Conservation (phyloP, 2,329 filamentous ascomycete genomes). For the Nemania abortiva region DNA sequence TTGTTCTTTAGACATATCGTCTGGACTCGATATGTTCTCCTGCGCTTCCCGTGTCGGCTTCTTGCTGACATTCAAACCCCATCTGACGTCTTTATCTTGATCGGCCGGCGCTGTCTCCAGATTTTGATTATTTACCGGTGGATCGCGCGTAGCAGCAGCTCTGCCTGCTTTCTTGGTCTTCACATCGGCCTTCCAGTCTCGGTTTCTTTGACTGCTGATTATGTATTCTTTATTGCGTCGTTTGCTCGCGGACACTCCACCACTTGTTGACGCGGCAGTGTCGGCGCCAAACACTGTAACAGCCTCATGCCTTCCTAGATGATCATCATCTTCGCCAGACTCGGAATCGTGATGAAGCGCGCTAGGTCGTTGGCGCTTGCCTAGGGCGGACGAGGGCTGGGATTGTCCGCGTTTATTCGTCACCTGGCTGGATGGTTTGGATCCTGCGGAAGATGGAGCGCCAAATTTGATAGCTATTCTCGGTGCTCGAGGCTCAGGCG, state of each 20-base stretch:
- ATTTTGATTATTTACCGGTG: constrained; percentile 13
- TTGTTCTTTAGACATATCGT: constrained; percentile 29
- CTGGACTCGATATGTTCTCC: constrained; percentile 32
- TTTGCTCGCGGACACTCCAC: constrained; percentile 33
- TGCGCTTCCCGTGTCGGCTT: constrained; percentile 39
- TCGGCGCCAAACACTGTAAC: constrained; percentile 52
- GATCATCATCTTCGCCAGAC: constrained; percentile 55
- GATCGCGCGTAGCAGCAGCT: constrained; percentile 14
- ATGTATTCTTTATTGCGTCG: constrained; percentile 41
- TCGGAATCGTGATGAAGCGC: constrained; percentile 59
- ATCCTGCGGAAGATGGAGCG: constrained; percentile 47
- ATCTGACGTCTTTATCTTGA: constrained; percentile 54
- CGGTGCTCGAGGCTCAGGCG: constrained; percentile 48
- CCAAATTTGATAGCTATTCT: constrained; percentile 65
- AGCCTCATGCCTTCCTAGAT: constrained; percentile 46
- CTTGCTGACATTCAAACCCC: constrained; percentile 53
- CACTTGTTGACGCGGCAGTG: constrained; percentile 41
- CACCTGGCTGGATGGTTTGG: constrained; percentile 46
- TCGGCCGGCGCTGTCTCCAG: constrained; percentile 48
- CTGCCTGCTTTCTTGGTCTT: constrained; percentile 43
- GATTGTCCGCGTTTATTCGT: constrained; percentile 46
- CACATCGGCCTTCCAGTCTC: constrained; percentile 53
- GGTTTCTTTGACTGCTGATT: constrained; percentile 50
- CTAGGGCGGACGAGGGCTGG: constrained; percentile 58
- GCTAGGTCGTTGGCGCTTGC: constrained; percentile 61